Evolutionary conservation across 441 rosid genomes (phyloP), one percentile per base, ranked within the genome.

Genomic region (Gossypium lobatum): DNA sequence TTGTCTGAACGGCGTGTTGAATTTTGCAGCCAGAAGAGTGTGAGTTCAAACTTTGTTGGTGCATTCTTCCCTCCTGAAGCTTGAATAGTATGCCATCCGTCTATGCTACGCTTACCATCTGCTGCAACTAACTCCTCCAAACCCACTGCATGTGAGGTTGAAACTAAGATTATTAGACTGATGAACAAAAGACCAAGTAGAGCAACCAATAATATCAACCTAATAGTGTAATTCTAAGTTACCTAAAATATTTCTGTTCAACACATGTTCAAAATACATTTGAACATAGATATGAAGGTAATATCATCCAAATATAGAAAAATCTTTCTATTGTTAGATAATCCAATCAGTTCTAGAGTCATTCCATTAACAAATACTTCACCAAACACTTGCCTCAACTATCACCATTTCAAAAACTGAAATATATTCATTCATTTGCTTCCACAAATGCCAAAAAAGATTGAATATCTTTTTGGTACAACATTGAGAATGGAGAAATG

Each of bases 41-140:
- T 82, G 60, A 93, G 76, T 72, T 86, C 82, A 75, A 93, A 93
- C 69, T 64, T 85, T 1, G 85, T 85, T 0, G 95, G 89, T 1
- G 97, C 76, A 20, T 82, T 87, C 75, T 85, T 90, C 73, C 99
- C 97, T 34, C 98, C 98, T 9, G 97, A 79, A 79, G 88, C 93
- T 77, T 95, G 99, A 78, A 95, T 87, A 10, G 77, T 79, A 81
- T 89, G 96, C 98, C 98, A 95, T 77, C 98, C 94, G 3, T 90
- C 86, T 39, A 66, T 34, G 31, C 80, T 78, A 58, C 75, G 79
- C 83, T 87, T 93, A 62, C 81, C 80, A 21, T 81, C 89, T 2
- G 21, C 61, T 2, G 91, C 80, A 73, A 90, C 83, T 67, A 95
- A 46, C 83, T 86, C 91, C 57, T 82, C 84, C 0, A 80, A 81